Conservation (phyloP, 306 rosid species). For the Begonia loranthoides region DNA sequence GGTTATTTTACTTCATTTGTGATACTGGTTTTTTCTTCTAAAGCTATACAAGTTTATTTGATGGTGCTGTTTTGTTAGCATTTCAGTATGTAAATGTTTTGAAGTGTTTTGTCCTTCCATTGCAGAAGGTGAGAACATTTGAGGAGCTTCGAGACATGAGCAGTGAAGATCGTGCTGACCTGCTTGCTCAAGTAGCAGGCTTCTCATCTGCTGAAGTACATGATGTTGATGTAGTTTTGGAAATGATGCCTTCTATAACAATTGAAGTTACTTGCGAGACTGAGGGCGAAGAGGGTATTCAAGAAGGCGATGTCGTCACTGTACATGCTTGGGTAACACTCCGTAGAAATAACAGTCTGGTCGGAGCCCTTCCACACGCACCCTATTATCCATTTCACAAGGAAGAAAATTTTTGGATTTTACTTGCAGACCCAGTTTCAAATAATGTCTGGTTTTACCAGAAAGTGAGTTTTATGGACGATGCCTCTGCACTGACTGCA, state of each 20-base stretch:
- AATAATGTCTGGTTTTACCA: conserved; percentile 87
- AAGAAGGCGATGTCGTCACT: conserved; percentile 87
- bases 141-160: conserved; percentile 84
- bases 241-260: conserved; percentile 77
- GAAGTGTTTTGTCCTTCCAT: conserved; percentile 9
- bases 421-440: conserved; percentile 66
- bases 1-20: too few relatives aligned
- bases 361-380: conserved; percentile 88
- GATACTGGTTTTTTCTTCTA: too few relatives aligned
- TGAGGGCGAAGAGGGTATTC: conserved; percentile 94
- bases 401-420: conserved; percentile 85
- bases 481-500: conserved; percentile 66
- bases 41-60: too few relatives aligned
- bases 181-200: conserved; percentile 66
- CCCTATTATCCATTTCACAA: conserved; percentile 83
- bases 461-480: conserved; percentile 93
- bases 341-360: conserved; percentile 52
- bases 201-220: conserved; percentile 57
- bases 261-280: conserved; percentile 66
- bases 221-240: conserved; percentile 72
- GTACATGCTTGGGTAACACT: conserved; percentile 75
- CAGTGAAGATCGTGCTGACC: conserved; percentile 62
- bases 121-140: conserved; percentile 80
- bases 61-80: too few relatives aligned
- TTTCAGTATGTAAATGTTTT: neutral